phyloP scores from a whole-genome alignment of 306 rosid genomes.

The Dryas alaskensis region DNA sequence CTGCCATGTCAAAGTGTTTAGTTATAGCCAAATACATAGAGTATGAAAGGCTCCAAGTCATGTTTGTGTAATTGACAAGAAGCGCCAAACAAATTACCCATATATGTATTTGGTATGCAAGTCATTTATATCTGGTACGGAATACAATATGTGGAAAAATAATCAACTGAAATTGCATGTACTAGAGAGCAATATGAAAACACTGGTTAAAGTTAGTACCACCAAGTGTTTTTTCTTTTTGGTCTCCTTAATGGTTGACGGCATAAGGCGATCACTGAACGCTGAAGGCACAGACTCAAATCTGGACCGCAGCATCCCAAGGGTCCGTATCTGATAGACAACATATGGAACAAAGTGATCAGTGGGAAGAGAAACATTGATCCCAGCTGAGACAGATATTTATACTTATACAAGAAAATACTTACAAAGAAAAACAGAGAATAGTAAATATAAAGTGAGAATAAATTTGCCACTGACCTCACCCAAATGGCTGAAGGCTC shows the following conservation, averaged over 20 bases:
- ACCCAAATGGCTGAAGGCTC: conserved; percentile 98
- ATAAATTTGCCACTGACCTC: conserved; percentile 67
- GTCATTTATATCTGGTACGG: conserved; percentile 8
- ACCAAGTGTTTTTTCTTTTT: conserved; percentile 35
- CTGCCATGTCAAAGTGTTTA: conserved; percentile 47
- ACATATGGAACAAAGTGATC: conserved; percentile 26
- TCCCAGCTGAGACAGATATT: conserved; percentile 6
- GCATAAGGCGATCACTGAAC: conserved; percentile 66
- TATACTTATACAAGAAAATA: background rate
- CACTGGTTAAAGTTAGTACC: conserved; percentile 13
- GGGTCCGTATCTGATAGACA: conserved; percentile 86
- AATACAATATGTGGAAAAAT: conserved; percentile 15
- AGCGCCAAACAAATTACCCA: background rate
- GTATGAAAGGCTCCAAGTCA: background rate
- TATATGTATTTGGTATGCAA: background rate
- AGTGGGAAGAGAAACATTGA: conserved; percentile 25
- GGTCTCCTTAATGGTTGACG: conserved; percentile 35
- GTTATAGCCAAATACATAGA: conserved; percentile 13
- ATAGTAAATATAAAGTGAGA: background rate
- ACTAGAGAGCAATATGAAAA: conserved; percentile 15
- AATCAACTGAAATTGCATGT: conserved; percentile 28
- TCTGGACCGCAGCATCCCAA: conserved; percentile 94
- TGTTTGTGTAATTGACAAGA: background rate
- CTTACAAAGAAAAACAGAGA: background rate
- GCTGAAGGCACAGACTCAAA: conserved; percentile 73